phyloP scores from a whole-genome alignment of 225 moss, liverwort and hornwort genomes.

The Sphagnum tenellum region DNA sequence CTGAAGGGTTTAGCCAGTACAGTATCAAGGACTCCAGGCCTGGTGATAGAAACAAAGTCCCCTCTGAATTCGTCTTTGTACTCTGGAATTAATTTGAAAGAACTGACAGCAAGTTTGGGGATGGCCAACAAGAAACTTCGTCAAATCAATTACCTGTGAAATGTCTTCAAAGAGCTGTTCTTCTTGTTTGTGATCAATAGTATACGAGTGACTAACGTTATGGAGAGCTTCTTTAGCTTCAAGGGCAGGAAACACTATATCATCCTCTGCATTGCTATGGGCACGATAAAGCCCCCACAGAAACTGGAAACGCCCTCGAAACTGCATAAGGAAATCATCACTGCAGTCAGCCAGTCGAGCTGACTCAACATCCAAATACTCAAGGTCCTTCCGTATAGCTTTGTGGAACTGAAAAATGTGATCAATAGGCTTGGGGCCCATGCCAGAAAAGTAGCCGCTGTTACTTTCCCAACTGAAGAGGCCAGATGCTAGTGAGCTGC shows the following conservation, averaged over 20 bases:
- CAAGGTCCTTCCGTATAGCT: slow-evolving; percentile 91
- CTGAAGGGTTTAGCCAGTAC: no score
- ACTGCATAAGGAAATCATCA: slow-evolving; percentile 91
- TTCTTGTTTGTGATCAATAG: slow-evolving; percentile 98
- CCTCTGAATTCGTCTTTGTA: no score
- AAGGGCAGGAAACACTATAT: slow-evolving; percentile 94
- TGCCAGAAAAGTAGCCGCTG: slow-evolving; percentile 48
- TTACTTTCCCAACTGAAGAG: slow-evolving; percentile 86
- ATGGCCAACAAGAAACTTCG: no score
- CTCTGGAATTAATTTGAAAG: no score
- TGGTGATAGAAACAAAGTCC: no score
- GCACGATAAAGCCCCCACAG: slow-evolving; percentile 93
- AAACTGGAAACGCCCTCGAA: slow-evolving; percentile 92
- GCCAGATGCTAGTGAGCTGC: slow-evolving; percentile 68
- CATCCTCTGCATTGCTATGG: slow-evolving; percentile 98
- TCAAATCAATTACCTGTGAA: slow-evolving; percentile 38
- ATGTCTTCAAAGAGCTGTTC: slow-evolving; percentile 86
- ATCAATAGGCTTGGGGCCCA: slow-evolving; percentile 89
- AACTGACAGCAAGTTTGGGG: no score
- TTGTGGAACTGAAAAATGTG: slow-evolving; percentile 99
- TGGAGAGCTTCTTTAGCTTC: slow-evolving; percentile 97
- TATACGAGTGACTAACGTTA: slow-evolving; percentile 95
- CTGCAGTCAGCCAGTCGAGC: slow-evolving; percentile 81
- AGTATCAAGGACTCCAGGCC: no score
- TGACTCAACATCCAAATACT: slow-evolving; percentile 89